Conservation (phyloP, 306 rosid species). For the Argentina anserina region DNA sequence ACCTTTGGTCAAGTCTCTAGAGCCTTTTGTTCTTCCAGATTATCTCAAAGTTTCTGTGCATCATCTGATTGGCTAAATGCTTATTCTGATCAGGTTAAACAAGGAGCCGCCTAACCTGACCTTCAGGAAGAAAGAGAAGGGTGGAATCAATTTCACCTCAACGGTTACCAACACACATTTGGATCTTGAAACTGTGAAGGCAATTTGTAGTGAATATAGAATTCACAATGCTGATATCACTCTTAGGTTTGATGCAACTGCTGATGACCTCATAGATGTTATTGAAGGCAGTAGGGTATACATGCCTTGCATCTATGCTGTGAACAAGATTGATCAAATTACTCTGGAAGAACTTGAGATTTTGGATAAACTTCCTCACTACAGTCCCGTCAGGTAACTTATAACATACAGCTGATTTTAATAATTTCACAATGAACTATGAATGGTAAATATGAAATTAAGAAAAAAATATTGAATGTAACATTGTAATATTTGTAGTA, state of each 20-base stretch:
- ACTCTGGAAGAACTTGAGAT: conserved; percentile 97
- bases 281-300: conserved; percentile 93
- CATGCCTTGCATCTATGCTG: conserved; percentile 89
- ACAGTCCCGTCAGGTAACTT: conserved; percentile 84
- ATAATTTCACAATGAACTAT: not conserved
- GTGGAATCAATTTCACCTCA: conserved; percentile 91
- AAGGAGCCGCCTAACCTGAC: conserved; percentile 93
- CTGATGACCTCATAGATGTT: conserved; percentile 93
- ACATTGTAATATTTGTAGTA: not conserved
- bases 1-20: not conserved
- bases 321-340: conserved; percentile 97
- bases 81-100: conserved; percentile 65
- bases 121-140: conserved; percentile 93
- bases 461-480: not conserved
- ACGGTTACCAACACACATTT: conserved; percentile 81
- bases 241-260: conserved; percentile 91
- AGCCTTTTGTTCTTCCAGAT: not conserved
- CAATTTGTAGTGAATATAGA: conserved; percentile 90
- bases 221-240: conserved; percentile 96
- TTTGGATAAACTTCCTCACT: conserved; percentile 96
- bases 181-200: conserved; percentile 94
- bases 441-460: not conserved
- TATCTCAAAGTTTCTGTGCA: not conserved
- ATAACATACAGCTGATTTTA: not conserved
- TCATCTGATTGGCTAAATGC: not conserved